Evolutionary conservation across 208 protist species (phyloP).

Genomic region (Leptomonas pyrrhocoris): DNA sequence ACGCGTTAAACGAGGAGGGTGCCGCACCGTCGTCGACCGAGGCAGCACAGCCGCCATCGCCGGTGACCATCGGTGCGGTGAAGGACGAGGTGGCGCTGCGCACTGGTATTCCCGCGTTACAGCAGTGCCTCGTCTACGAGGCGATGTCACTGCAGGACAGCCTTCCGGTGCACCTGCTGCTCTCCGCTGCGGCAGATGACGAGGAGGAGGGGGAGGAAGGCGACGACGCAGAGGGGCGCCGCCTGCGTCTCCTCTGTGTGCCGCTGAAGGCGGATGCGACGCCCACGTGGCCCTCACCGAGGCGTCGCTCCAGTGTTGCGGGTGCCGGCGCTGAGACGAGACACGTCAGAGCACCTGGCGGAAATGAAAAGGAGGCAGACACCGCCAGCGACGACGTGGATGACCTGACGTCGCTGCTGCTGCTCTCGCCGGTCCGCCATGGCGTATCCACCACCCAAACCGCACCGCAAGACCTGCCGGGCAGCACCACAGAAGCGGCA

Average conservation of each 20-base stretch:
- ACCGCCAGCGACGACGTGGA: neutral
- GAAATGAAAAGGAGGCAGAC: no score
- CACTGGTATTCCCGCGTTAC: slow-evolving; percentile 31
- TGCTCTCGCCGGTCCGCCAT: slow-evolving; percentile 1
- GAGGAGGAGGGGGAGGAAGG: neutral
- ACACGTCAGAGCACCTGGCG: neutral
- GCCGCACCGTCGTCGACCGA: no score
- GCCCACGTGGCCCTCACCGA: neutral
- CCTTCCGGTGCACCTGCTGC: slow-evolving; percentile 49
- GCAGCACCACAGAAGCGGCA: neutral
- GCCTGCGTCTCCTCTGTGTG: slow-evolving; percentile 26
- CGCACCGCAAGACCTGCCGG: neutral
- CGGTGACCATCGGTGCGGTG: slow-evolving; percentile 45
- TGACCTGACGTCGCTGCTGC: neutral
- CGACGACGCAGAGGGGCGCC: neutral
- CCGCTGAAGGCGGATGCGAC: neutral
- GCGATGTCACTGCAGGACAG: slow-evolving; percentile 48
- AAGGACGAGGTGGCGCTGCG: slow-evolving; percentile 55
- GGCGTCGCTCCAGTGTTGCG: neutral
- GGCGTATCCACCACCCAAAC: neutral
- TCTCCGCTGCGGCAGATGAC: slow-evolving; percentile 4
- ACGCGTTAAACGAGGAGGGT: neutral
- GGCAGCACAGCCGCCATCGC: no score
- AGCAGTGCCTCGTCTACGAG: slow-evolving; percentile 38
- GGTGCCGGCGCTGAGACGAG: neutral